A percentile compares a stretch with the other conserved stretches of the same genome.
phyloP scores from a whole-genome alignment of 1,284 basidiomycete species.

The Gymnopus androsaceus region DNA sequence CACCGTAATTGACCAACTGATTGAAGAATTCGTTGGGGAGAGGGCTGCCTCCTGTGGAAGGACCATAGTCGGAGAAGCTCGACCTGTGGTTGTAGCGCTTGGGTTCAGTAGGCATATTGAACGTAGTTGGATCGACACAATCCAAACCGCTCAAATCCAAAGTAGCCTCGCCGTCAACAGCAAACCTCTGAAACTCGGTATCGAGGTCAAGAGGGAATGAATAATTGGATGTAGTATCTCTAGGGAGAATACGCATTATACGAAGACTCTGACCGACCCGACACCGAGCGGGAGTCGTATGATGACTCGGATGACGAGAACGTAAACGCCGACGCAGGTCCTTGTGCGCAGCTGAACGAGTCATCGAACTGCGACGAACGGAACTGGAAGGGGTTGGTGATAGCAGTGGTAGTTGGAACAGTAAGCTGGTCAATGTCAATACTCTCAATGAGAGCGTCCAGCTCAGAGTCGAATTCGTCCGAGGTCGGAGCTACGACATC shows the following conservation, averaged over 20 bases:
- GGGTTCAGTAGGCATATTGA: not conserved
- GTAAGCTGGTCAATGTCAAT: not conserved
- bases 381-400: not conserved
- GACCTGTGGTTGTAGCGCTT: not conserved
- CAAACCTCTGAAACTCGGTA: not conserved
- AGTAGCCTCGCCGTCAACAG: not conserved
- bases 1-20: not conserved
- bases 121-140: not conserved
- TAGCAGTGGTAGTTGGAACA: not conserved
- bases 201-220: not conserved
- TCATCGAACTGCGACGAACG: too few species aligned
- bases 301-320: constrained; percentile 7
- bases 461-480: constrained; percentile 1
- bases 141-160: not conserved
- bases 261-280: constrained; percentile 2
- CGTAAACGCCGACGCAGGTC: not conserved
- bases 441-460: not conserved
- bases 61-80: not conserved
- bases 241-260: not conserved
- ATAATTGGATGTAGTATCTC: not conserved
- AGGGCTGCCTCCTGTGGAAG: not conserved
- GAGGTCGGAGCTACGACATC: not conserved
- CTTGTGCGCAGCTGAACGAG: not conserved
- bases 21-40: not conserved
- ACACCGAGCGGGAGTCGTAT: not conserved